These are phyloP conservation scores for Candida ulmi DNA, from an alignment of 805 yeast species.

Conservation along the genomic window DNA sequence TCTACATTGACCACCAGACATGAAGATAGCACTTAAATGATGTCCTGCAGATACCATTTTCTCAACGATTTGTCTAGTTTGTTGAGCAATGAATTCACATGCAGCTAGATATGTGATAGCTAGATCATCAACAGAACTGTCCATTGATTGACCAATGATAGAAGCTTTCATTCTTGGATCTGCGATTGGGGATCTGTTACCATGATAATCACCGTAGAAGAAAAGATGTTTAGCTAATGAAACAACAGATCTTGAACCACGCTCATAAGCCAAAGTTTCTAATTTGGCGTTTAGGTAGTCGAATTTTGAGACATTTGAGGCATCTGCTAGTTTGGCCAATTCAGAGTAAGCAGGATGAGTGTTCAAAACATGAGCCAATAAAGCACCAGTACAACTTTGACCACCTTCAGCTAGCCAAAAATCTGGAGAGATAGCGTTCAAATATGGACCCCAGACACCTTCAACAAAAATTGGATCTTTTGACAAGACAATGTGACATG, in stretches of 20 bases:
- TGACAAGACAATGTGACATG: slow-evolving; percentile 90
- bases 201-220: slow-evolving; percentile 95
- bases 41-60: slow-evolving; percentile 82
- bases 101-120: slow-evolving; percentile 88
- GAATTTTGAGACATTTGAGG: slow-evolving; percentile 67
- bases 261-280: slow-evolving; percentile 55
- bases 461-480: slow-evolving; percentile 81
- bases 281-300: slow-evolving; percentile 76
- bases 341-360: slow-evolving; percentile 86
- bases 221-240: slow-evolving; percentile 79
- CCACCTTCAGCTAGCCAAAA: slow-evolving; percentile 99
- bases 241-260: slow-evolving; percentile 64
- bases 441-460: slow-evolving; percentile 99
- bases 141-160: slow-evolving; percentile 91
- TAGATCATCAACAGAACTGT: slow-evolving; percentile 73
- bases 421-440: slow-evolving; percentile 85
- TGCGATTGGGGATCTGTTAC: slow-evolving; percentile 96
- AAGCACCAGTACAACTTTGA: slow-evolving; percentile 96
- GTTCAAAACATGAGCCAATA: slow-evolving; percentile 79
- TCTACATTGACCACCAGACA: slow-evolving; percentile 97
- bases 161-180: slow-evolving; percentile 91
- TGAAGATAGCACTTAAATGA: slow-evolving; percentile 64
- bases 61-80: slow-evolving; percentile 91
- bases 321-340: slow-evolving; percentile 60
- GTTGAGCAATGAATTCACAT: slow-evolving; percentile 96